Percentiles rank a stretch among this genome's conserved stretches.
Evolutionary conservation across 331 rosid genomes (phyloP).

Genomic region (Malus hybrid): DNA sequence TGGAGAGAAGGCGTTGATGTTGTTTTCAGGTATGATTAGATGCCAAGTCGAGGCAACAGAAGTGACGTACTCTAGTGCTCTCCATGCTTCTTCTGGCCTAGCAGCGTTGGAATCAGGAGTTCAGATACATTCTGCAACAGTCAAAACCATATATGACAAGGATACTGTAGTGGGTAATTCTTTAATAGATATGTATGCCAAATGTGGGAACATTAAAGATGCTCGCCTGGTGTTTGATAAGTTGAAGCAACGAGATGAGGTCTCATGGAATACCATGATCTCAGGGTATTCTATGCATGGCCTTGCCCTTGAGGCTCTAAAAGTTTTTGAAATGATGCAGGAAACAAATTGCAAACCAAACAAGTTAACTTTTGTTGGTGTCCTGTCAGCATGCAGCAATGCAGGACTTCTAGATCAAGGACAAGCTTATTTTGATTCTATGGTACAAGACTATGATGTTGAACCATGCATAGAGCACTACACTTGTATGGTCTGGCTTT

Average conservation of each 20-base stretch:
- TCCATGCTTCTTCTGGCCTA: conserved; percentile 39
- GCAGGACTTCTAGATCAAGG: conserved; percentile 42
- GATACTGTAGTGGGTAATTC: conserved; percentile 30
- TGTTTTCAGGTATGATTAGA: conserved; percentile 28
- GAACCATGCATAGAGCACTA: conserved; percentile 51
- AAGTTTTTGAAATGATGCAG: conserved; percentile 30
- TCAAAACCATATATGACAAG: conserved; percentile 18
- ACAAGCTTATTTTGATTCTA: conserved; percentile 31
- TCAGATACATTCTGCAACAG: conserved; percentile 42
- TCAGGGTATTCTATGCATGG: conserved; percentile 43
- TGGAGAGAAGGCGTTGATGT: conserved; percentile 33
- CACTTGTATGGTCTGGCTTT: conserved; percentile 47
- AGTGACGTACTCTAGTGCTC: conserved; percentile 45
- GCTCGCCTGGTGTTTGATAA: conserved; percentile 37
- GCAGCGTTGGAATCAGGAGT: conserved; percentile 34
- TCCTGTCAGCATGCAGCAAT: conserved; percentile 48
- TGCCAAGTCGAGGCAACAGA: conserved; percentile 32
- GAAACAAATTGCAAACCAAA: conserved; percentile 28
- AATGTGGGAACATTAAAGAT: conserved; percentile 37
- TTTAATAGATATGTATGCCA: conserved; percentile 48
- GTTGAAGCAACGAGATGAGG: conserved; percentile 28
- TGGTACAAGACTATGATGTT: conserved; percentile 27
- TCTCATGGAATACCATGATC: conserved; percentile 48
- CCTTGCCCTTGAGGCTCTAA: conserved; percentile 32
- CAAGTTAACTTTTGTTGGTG: conserved; percentile 43